A percentile compares a stretch with the other conserved stretches of the same genome.
Conservation (phyloP, 1,284 basidiomycete genomes). For the Mycena citricolor region DNA sequence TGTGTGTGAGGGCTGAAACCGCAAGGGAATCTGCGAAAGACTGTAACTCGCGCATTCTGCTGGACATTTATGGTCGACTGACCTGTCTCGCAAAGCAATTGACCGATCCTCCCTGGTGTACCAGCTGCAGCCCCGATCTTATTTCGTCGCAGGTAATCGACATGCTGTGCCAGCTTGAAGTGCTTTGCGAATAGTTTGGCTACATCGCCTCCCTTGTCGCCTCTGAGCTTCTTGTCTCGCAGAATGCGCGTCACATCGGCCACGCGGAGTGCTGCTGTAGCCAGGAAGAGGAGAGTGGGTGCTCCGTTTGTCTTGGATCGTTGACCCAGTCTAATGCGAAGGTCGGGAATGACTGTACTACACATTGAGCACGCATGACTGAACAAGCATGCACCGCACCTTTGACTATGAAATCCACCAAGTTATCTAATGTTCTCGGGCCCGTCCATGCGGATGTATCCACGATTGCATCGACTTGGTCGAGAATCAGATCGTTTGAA, state of each 20-base stretch:
- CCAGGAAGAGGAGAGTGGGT: constrained; percentile 75
- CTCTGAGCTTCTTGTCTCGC: constrained; percentile 64
- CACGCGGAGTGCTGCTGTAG: constrained; percentile 77
- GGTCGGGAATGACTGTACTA: constrained; percentile 59
- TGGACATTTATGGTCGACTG: constrained; percentile 25
- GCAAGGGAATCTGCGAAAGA: constrained; percentile 59
- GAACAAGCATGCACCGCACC: constrained; percentile 39
- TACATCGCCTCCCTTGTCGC: constrained; percentile 78
- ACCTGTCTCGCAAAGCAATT: constrained; percentile 77
- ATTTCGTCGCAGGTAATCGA: constrained; percentile 70
- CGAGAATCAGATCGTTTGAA: constrained; percentile 23
- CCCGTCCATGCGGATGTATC: constrained; percentile 74
- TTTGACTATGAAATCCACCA: constrained; percentile 72
- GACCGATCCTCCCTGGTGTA: constrained; percentile 79
- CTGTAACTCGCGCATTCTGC: not conserved
- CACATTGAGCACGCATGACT: constrained; percentile 1
- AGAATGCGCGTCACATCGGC: constrained; percentile 73
- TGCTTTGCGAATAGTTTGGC: constrained; percentile 87
- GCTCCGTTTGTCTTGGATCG: constrained; percentile 71
- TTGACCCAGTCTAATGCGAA: constrained; percentile 69
- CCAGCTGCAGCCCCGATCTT: constrained; percentile 79
- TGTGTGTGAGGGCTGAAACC: constrained; percentile 73
- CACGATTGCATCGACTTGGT: constrained; percentile 40
- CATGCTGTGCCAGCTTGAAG: constrained; percentile 80
- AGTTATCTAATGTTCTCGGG: constrained; percentile 64